Base-by-base conservation (phyloP, 225 moss, liverwort and hornwort genomes). In the Neckera pumila region DNA sequence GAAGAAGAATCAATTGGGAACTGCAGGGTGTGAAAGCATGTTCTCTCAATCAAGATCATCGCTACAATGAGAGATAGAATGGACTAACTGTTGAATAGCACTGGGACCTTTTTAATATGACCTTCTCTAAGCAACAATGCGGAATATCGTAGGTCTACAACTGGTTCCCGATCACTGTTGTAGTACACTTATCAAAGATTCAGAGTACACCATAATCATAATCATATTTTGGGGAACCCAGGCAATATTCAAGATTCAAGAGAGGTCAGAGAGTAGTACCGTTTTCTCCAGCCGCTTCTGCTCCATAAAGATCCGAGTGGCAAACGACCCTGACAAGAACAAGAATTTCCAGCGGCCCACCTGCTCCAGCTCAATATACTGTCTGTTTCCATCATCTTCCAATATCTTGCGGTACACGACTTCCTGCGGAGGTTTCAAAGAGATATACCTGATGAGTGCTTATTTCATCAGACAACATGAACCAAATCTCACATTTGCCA, bases 321-420 rank as follows among this genome's bases (percentile, higher is more conserved):
- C 87, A 86, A 96, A 97, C 51, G 93, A 77, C 36, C 98, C 98
- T 36, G 89, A 93, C 6, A 98, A 90, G 76, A 98, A 31, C 90
- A 98, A 93, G 64, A 98, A 98, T 65, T 70, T 93, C 98, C 98
- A 98, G 30, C 98, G 93, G 17, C 96, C 98, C 74, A 96, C 76
- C 71, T 98, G 98, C 92, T 98, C 98, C 86, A 98, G 87, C 91
- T 98, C 98, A 26, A 98, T 87, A 12, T 95, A 89, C 83, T 97
- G 96, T 89, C 96, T 89, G 83, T 96, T 94, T 84, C 98, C 97
- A 82, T 98, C 97, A 77, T 98, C 95, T 87, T 98, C 95, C 86
- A 97, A 72, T 21, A 98, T 90, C 86, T 98, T 98, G 63, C 98
- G 93, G 89, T 96, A 98, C 4, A 92, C 93, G 27, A 98, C 97